A percentile compares a stretch with the other conserved stretches of the same genome.
Conservation (phyloP, 805 yeast species). For the Candida sonorensis region DNA sequence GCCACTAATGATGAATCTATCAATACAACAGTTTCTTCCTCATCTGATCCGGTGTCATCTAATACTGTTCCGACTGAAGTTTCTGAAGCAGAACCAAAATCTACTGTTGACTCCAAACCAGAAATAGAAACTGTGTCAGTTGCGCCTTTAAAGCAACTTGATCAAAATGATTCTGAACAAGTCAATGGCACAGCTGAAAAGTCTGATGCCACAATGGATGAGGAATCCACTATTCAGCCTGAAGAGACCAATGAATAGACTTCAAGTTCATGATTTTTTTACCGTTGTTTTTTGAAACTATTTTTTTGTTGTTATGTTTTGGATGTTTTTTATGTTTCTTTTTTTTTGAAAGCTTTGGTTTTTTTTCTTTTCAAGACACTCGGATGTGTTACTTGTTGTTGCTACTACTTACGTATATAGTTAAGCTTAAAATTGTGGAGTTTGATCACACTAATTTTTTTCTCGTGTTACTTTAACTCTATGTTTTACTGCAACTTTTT, state of each 20-base stretch:
- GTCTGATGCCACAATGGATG: constrained; percentile 31
- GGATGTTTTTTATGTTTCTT: too few relatives aligned
- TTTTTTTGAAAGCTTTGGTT: too few relatives aligned
- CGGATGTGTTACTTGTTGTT: too few relatives aligned
- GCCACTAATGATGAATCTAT: constrained; percentile 5
- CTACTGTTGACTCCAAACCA: not conserved
- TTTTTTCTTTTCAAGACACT: too few relatives aligned
- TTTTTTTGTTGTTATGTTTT: too few relatives aligned
- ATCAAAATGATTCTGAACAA: not conserved
- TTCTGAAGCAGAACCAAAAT: not conserved
- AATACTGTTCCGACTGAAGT: constrained; percentile 7
- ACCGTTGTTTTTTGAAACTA: too few relatives aligned
- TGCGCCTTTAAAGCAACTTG: not conserved
- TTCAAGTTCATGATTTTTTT: too few relatives aligned
- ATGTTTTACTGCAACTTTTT: not conserved
- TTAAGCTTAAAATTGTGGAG: too few relatives aligned
- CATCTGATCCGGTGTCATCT: constrained; percentile 4
- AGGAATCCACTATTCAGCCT: constrained; percentile 42
- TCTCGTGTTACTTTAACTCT: too few relatives aligned
- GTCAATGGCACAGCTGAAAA: too few relatives aligned
- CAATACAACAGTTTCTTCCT: not conserved
- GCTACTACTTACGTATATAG: too few relatives aligned
- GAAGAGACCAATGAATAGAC: constrained; percentile 31
- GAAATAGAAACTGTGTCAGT: not conserved
- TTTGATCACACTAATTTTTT: too few relatives aligned